Conservation (phyloP, 805 yeast species). For the Ogataea thermomethanolica region DNA sequence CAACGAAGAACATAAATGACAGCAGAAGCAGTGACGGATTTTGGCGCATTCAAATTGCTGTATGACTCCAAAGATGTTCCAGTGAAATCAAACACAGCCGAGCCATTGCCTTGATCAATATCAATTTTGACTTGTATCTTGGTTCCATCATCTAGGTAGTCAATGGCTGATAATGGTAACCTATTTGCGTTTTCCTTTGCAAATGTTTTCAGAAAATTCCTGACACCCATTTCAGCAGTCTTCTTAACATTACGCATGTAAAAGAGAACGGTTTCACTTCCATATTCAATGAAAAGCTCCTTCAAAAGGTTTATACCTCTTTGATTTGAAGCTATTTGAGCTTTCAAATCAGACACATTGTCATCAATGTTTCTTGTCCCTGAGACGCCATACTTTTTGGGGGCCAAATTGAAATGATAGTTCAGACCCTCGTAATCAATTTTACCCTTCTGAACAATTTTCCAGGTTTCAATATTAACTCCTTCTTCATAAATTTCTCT, state of each 20-base stretch:
- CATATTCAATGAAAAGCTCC: constrained; percentile 42
- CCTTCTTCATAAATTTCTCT: constrained; percentile 48
- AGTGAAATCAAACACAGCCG: constrained; percentile 48
- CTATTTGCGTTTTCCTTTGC: constrained; percentile 40
- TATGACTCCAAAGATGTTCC: constrained; percentile 51
- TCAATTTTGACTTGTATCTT: constrained; percentile 41
- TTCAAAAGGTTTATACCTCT: constrained; percentile 46
- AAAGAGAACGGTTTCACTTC: constrained; percentile 39
- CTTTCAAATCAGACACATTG: constrained; percentile 48
- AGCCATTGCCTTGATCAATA: constrained; percentile 39
- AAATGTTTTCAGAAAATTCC: constrained; percentile 31
- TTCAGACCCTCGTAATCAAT: constrained; percentile 36
- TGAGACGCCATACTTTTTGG: constrained; percentile 48
- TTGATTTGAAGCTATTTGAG: constrained; percentile 50
- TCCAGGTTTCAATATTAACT: constrained; percentile 51
- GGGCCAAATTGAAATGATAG: constrained; percentile 46
- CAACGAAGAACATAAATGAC: constrained; percentile 49
- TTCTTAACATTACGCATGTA: constrained; percentile 46
- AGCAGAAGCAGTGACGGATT: constrained; percentile 50
- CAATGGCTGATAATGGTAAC: constrained; percentile 41
- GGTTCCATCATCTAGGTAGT: constrained; percentile 56
- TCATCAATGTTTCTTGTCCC: constrained; percentile 54
- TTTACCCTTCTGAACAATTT: constrained; percentile 44
- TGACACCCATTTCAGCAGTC: constrained; percentile 47
- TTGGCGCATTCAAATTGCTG: constrained; percentile 53